phyloP scores from a whole-genome alignment of 179 eudicot species.

The Pouteria campechiana region DNA sequence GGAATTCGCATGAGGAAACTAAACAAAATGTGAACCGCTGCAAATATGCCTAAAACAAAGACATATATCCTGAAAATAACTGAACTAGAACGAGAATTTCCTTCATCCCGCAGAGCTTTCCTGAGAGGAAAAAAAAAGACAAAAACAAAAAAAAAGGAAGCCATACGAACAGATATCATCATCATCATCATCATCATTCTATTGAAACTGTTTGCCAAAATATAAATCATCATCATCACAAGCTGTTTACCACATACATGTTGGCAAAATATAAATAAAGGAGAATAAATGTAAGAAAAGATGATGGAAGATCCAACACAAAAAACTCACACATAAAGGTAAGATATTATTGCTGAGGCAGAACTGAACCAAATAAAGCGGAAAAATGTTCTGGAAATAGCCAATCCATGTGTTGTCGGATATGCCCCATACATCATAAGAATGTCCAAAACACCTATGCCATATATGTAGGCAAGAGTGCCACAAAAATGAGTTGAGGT shows the following conservation, averaged over 20 bases:
- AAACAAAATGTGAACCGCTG: constrained; percentile 62
- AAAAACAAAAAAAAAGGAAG: not conserved
- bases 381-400: constrained; percentile 73
- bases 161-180: not conserved
- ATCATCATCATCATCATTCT: no score
- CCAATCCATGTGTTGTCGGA: constrained; percentile 65
- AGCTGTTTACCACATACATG: no score
- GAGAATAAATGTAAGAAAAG: not conserved
- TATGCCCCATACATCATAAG: constrained; percentile 98
- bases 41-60: constrained; percentile 62
- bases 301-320: not conserved
- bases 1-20: constrained; percentile 85
- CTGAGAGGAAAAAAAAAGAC: constrained; percentile 30
- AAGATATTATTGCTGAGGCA: constrained; percentile 64
- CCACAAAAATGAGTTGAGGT: not conserved
- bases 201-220: no score
- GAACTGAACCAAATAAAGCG: constrained; percentile 67
- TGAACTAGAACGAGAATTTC: constrained; percentile 9
- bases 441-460: constrained; percentile 75
- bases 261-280: not conserved
- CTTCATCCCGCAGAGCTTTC: constrained; percentile 58
- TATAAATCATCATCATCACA: no score
- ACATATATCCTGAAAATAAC: constrained; percentile 55
- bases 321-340: constrained; percentile 79
- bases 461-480: constrained; percentile 1